A percentile compares a stretch with the other conserved stretches of the same genome.
Conservation (phyloP, 805 yeast genomes). For the Cyberlindnera petersonii region DNA sequence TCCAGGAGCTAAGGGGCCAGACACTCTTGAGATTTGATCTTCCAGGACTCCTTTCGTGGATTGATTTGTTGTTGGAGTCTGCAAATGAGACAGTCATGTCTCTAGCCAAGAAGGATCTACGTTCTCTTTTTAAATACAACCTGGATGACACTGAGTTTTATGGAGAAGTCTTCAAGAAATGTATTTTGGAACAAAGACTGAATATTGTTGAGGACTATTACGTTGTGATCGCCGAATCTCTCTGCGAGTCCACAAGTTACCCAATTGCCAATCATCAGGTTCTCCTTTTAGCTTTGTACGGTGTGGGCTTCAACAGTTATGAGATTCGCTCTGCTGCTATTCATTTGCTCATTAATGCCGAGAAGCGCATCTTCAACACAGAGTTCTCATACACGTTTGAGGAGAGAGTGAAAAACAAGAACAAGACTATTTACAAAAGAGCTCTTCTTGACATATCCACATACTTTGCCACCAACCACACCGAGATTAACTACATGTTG, state of each 20-base stretch:
- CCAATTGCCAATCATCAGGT: slow-evolving; percentile 59
- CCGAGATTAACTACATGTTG: slow-evolving; percentile 57
- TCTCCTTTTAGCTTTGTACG: slow-evolving; percentile 70
- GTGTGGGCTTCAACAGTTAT: slow-evolving; percentile 68
- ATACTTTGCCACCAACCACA: slow-evolving; percentile 57
- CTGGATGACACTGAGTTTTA: slow-evolving; percentile 45
- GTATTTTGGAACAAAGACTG: slow-evolving; percentile 54
- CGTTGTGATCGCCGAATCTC: slow-evolving; percentile 61
- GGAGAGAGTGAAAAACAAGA: slow-evolving; percentile 68
- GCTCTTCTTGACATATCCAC: slow-evolving; percentile 78
- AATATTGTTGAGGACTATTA: slow-evolving; percentile 67
- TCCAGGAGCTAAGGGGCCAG: slow-evolving; percentile 47
- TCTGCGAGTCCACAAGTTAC: slow-evolving; percentile 43
- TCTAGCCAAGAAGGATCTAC: slow-evolving; percentile 68
- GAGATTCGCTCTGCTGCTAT: slow-evolving; percentile 72
- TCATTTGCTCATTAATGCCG: slow-evolving; percentile 62
- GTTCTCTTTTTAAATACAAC: slow-evolving; percentile 62
- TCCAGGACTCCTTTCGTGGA: slow-evolving; percentile 69
- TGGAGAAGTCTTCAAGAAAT: slow-evolving; percentile 63
- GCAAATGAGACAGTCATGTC: slow-evolving; percentile 53
- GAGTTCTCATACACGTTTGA: slow-evolving; percentile 53
- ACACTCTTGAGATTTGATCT: slow-evolving; percentile 67
- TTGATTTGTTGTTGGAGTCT: slow-evolving; percentile 61
- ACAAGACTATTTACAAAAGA: slow-evolving; percentile 81
- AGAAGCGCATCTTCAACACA: slow-evolving; percentile 51